These are phyloP conservation scores for Punica granatum DNA, from an alignment of 345 rosid species.

Conservation along the genomic window DNA sequence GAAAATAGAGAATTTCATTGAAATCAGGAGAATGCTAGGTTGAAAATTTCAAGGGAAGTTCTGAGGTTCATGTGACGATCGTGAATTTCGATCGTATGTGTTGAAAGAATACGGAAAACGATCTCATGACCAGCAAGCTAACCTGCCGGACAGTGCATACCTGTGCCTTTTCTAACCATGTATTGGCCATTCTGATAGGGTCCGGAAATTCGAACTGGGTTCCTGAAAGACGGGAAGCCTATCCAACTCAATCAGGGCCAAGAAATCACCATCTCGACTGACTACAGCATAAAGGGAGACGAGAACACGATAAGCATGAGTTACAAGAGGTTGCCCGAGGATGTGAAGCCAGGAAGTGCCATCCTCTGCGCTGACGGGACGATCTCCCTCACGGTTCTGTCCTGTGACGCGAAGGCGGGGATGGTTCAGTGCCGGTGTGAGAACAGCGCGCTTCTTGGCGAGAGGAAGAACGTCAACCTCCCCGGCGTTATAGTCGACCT, in stretches of 20 bases:
- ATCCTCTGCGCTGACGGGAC: constrained; percentile 98
- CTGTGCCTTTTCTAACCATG: too few species aligned
- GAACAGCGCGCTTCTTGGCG: constrained; percentile 89
- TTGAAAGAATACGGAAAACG: too few species aligned
- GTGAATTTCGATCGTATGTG: too few species aligned
- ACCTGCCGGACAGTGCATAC: too few species aligned
- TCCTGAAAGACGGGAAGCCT: constrained; percentile 61
- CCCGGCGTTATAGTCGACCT: constrained; percentile 98
- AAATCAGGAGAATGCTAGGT: too few species aligned
- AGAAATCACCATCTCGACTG: constrained; percentile 78
- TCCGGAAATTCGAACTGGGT: constrained; percentile 82
- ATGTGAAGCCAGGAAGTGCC: constrained; percentile 82
- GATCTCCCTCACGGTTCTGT: constrained; percentile 70
- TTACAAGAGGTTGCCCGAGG: constrained; percentile 77
- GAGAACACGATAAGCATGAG: constrained; percentile 76
- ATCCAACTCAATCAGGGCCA: constrained; percentile 65
- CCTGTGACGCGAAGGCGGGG: constrained; percentile 61
- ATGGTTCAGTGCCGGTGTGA: constrained; percentile 79
- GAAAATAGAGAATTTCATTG: too few species aligned
- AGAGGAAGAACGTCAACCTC: constrained; percentile 96
- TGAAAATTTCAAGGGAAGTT: too few species aligned
- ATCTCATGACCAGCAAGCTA: too few species aligned
- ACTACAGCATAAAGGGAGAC: constrained; percentile 70
- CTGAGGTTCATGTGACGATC: too few species aligned
- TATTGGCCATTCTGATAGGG: constrained; percentile 35